Base-by-base conservation (phyloP, 305 asterid species). In the Fraxinus angustifolia region DNA sequence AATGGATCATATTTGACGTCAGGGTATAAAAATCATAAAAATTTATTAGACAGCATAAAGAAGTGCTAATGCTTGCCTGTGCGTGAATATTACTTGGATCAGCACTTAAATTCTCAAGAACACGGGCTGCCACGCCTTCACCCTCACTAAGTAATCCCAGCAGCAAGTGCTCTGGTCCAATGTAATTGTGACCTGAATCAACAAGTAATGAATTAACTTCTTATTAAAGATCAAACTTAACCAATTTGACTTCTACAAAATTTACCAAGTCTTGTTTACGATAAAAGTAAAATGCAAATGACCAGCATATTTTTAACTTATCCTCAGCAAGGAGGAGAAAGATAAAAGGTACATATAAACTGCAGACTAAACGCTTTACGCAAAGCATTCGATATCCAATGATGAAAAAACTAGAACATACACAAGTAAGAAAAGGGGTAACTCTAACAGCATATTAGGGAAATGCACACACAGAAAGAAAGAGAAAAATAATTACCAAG, bases 91-190 rank as follows among this genome's bases (percentile, higher is more conserved):
- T 93, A 81, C 94, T 91, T 31, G 97, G 94, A 82, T 95, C 98
- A 35, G 98, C 99, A 70, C 98, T 98, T 81, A 93, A 90, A 84
- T 91, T 95, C 88, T 95, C 99, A 79, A 95, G 97, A 70, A 92
- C 97, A 42, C 96, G 97, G 56, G 97, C 97, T 70, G 97, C 99
- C 82, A 93, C 99, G 65, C 99, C 99, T 90, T 95, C 97, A 81
- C 98, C 99, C 89, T 93, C 98, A 34, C 97, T 95, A 81, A 93
- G 97, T 89, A 95, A 89, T 77, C 99, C 99, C 83, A 95, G 89
- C 76, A 95, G 88, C 89, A 95, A 93, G 88, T 95, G 99, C 88
- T 95, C 99, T 10, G 99, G 91, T 76, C 99, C 99, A 86, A 95
- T 95, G 91, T 95, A 95, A 86, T 93, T 93, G 89, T 95, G 98